Percentiles rank a stretch among this genome's conserved stretches.
Conservation (phyloP, 805 yeast genomes). For the Metschnikowia lunata region DNA sequence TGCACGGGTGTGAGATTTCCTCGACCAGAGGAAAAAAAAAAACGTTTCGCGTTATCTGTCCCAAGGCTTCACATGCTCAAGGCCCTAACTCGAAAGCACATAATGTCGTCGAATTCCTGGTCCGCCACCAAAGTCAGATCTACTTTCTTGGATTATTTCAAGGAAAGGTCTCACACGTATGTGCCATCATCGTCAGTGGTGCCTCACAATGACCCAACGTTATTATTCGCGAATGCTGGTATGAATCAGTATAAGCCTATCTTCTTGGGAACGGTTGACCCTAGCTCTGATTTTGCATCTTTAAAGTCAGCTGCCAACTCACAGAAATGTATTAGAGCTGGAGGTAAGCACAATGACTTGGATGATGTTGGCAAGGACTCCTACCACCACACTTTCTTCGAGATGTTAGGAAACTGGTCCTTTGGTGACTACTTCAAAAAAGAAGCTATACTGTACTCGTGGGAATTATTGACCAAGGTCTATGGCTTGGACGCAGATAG, state of each 20-base stretch:
- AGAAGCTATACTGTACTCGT: slow-evolving; percentile 83
- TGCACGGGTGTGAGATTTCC: slow-evolving; percentile 5
- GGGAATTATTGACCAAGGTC: slow-evolving; percentile 86
- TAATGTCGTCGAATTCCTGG: slow-evolving; percentile 25
- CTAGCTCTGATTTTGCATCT: slow-evolving; percentile 77
- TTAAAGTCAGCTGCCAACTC: slow-evolving; percentile 91
- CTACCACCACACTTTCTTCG: slow-evolving; percentile 97
- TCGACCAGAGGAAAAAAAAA: not conserved
- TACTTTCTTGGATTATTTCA: slow-evolving; percentile 82
- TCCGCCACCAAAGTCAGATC: slow-evolving; percentile 60
- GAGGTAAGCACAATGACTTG: slow-evolving; percentile 97
- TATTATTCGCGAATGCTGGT: slow-evolving; percentile 96
- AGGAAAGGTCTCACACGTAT: slow-evolving; percentile 63
- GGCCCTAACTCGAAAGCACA: slow-evolving; percentile 15
- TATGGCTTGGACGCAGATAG: slow-evolving; percentile 77
- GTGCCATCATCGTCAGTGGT: slow-evolving; percentile 93
- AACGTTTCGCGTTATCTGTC: slow-evolving; percentile 7
- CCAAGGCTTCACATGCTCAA: slow-evolving; percentile 14
- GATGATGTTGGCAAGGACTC: slow-evolving; percentile 98
- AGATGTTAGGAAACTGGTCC: slow-evolving; percentile 99
- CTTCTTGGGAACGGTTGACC: slow-evolving; percentile 95
- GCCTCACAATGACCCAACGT: slow-evolving; percentile 97
- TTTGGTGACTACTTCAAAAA: slow-evolving; percentile 97
- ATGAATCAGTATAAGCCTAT: slow-evolving; percentile 99
- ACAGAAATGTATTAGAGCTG: slow-evolving; percentile 98